These are phyloP conservation scores for Mucor piriformis DNA, from an alignment of 371 early-diverging fungal genomes.

Conservation along the genomic window DNA sequence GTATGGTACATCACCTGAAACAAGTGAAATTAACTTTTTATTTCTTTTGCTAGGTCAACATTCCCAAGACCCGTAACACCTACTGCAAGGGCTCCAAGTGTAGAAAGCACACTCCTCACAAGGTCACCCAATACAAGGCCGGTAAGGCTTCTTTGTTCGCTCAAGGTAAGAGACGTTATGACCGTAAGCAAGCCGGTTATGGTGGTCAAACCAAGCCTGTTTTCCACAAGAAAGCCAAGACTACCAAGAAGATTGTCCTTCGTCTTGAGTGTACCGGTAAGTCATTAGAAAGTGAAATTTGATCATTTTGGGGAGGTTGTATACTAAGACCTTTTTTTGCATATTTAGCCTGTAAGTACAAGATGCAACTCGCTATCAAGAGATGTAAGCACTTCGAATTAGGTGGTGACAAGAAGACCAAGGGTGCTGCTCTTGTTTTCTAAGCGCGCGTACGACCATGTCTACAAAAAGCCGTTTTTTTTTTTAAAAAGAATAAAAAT, in stretches of 20 bases:
- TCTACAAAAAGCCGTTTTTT: conserved; percentile 3
- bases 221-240: conserved; percentile 95
- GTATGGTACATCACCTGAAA: too few species aligned
- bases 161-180: conserved; percentile 83
- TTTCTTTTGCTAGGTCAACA: conserved; percentile 75
- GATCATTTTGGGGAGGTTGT: not conserved
- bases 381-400: conserved; percentile 99
- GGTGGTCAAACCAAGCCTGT: conserved; percentile 99
- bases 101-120: conserved; percentile 98
- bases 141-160: conserved; percentile 98
- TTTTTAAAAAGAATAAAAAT: not conserved
- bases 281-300: not conserved
- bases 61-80: conserved; percentile 96
- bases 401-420: conserved; percentile 97
- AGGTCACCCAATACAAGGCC: conserved; percentile 99
- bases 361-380: conserved; percentile 94
- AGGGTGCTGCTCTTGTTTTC: conserved; percentile 81
- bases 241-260: conserved; percentile 99
- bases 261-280: conserved; percentile 94
- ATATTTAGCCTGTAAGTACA: conserved; percentile 90
- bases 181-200: conserved; percentile 89
- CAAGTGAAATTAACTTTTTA: too few species aligned
- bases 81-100: conserved; percentile 96
- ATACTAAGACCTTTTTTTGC: not conserved
- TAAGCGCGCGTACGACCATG: conserved; percentile 38